These are phyloP conservation scores for Pythium phragmitis DNA, from an alignment of 352 stramenopile species.

Conservation along the genomic window DNA sequence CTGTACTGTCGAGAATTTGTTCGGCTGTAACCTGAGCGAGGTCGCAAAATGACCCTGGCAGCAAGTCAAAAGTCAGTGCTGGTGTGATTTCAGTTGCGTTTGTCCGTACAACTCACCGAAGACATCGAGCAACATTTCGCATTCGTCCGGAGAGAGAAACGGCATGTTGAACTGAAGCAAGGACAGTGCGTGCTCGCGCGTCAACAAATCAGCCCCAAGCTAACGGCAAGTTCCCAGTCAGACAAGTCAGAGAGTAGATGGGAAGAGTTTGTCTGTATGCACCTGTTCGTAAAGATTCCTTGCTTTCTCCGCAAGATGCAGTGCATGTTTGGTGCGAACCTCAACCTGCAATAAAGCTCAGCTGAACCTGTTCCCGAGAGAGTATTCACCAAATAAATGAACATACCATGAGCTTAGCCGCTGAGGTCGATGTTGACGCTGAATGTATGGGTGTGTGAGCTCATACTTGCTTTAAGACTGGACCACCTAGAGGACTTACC, in stretches of 20 bases:
- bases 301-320: slow-evolving; percentile 46
- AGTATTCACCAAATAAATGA: not conserved
- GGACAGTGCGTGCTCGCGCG: slow-evolving; percentile 42
- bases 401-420: slow-evolving; percentile 52
- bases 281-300: slow-evolving; percentile 44
- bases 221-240: slow-evolving; percentile 7
- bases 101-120: slow-evolving; percentile 39
- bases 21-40: slow-evolving; percentile 47
- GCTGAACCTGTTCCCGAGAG: not conserved
- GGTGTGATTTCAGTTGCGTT: not conserved
- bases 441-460: too few relatives aligned
- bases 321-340: slow-evolving; percentile 54
- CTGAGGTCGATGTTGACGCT: slow-evolving; percentile 33
- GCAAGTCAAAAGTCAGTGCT: not conserved
- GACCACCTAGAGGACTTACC: slow-evolving; percentile 21
- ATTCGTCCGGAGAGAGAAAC: slow-evolving; percentile 60
- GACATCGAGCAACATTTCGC: slow-evolving; percentile 76
- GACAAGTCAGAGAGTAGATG: not conserved
- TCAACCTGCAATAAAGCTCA: slow-evolving; percentile 34
- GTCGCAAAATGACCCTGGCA: slow-evolving; percentile 45
- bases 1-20: slow-evolving; percentile 60
- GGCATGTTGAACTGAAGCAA: slow-evolving; percentile 52
- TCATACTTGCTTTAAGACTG: not conserved
- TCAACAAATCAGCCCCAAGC: slow-evolving; percentile 52
- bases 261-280: not conserved